Evolutionary conservation across 169 alveolate species (phyloP).

Genomic region (Condylostoma magnum): DNA sequence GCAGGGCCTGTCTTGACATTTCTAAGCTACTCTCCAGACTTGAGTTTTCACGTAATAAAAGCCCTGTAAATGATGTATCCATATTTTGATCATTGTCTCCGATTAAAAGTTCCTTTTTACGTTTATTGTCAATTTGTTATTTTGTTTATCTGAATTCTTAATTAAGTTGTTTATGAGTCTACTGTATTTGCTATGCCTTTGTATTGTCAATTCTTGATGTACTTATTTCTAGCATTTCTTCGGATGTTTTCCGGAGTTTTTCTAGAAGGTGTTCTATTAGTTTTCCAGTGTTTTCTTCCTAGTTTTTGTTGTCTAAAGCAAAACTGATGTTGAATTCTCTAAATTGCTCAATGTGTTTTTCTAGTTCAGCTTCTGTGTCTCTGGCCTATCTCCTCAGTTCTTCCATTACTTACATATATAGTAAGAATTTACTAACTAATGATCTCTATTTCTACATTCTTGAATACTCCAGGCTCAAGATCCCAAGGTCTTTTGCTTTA

Average conservation of each 20-base stretch:
- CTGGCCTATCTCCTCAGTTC: slow-evolving; percentile 4
- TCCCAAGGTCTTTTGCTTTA: no score
- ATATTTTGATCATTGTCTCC: not conserved
- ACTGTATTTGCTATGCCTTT: not conserved
- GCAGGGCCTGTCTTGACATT: not conserved
- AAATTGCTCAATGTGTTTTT: slow-evolving; percentile 2
- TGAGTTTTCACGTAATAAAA: not conserved
- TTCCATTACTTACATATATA: slow-evolving; percentile 13
- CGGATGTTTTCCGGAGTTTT: not conserved
- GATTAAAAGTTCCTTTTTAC: slow-evolving; percentile 7
- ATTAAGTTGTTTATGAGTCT: not conserved
- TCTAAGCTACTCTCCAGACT: not conserved
- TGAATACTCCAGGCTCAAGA: no score
- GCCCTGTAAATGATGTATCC: not conserved
- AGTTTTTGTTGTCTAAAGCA: slow-evolving; percentile 2
- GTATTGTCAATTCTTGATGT: not conserved
- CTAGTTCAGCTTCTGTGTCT: not conserved
- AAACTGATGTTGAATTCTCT: not conserved
- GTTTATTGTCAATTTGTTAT: not conserved
- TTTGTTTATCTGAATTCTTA: not conserved
- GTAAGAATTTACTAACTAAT: no score
- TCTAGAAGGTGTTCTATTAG: not conserved
- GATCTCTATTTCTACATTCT: no score
- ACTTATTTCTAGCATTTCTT: slow-evolving; percentile 10
- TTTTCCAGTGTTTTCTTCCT: not conserved